phyloP scores from a whole-genome alignment of 148 eudicot genomes.

The Silene uniflora region DNA sequence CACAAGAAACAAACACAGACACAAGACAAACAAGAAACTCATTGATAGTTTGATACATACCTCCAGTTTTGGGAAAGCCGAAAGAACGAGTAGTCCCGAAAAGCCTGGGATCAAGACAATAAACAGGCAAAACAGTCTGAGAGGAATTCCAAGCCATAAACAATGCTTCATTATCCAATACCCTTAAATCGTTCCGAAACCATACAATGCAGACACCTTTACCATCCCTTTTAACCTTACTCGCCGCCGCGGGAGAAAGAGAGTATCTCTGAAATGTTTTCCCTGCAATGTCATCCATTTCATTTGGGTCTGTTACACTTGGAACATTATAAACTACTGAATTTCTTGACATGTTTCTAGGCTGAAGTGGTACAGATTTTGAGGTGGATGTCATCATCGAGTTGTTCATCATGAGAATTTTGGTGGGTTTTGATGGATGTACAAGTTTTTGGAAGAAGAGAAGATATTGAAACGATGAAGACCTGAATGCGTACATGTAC shows the following conservation, averaged over 20 bases:
- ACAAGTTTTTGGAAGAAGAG: slow-evolving; percentile 8
- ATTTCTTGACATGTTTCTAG: background rate
- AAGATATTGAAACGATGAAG: slow-evolving; percentile 18
- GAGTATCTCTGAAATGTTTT: slow-evolving; percentile 54
- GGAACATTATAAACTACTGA: slow-evolving; percentile 40
- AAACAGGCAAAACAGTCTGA: slow-evolving; percentile 70
- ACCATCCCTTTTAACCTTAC: slow-evolving; percentile 36
- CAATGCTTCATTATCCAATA: slow-evolving; percentile 85
- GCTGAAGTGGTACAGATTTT: slow-evolving; percentile 7
- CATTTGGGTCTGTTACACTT: slow-evolving; percentile 31
- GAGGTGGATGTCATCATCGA: slow-evolving; percentile 22
- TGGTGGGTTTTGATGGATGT: slow-evolving; percentile 26
- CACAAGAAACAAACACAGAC: no score
- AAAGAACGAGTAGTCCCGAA: slow-evolving; percentile 61
- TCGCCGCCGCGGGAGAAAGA: slow-evolving; percentile 15
- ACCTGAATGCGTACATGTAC: slow-evolving; percentile 13
- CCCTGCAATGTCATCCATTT: slow-evolving; percentile 38
- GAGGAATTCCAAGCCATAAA: slow-evolving; percentile 67
- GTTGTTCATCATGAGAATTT: background rate
- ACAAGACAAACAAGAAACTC: no score
- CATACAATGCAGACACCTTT: slow-evolving; percentile 74
- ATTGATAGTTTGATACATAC: slow-evolving; percentile 23
- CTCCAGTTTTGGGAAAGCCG: slow-evolving; percentile 92
- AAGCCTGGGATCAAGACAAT: slow-evolving; percentile 76
- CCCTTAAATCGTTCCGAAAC: slow-evolving; percentile 87